Evolutionary conservation across 2,329 filamentous ascomycete species (phyloP), one percentile per base, ranked within the genome.

Genomic region (Byssothecium circinans): DNA sequence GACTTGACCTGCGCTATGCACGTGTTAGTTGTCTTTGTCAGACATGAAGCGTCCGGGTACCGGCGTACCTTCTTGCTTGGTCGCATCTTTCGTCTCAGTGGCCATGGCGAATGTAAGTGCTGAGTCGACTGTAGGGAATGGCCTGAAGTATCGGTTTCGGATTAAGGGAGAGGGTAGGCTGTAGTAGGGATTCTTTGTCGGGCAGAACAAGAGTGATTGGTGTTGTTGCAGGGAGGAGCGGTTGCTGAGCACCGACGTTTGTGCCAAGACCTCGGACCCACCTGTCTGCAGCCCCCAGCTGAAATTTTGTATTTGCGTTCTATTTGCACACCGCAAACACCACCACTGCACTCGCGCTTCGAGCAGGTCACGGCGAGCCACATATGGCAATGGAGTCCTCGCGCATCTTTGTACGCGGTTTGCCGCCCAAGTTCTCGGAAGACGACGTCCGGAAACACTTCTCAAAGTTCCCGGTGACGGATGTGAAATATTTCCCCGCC

Each of bases 401-500:
- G 80, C 88, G 82, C 80, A 80, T 86, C 34, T 86, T 86, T 62
- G 78, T 86, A 52, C 80, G 81, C 61, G 82, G 91, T 52, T 78
- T 99, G 49, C 94, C 94, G 38, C 91, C 91, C 27, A 88, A 83
- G 45, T 87, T 96, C 63, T 86, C 85, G 11, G 90, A 95, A 73
- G 84, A 86, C 43, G 88, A 95, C 57, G 88, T 97, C 68, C 85
- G 84, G 68, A 91, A 89, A 68, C 91, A 97, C 75, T 99, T 99
- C 73, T 83, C 87, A 50, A 81, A 83, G 61, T 86, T 86, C 53
- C 78, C 87, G 54, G 83, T 96, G 67, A 97, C 92, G 43, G 94
- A 99, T 75, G 83, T 91, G 62, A 95, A 95, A 80, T 82, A 96
- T 68, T 89, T 97, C 67, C 83, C 89, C 5, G 85, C 91, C 65